Evolutionary conservation across 768 basidiomycete genomes (phyloP).

Genomic region (Suillus decipiens): DNA sequence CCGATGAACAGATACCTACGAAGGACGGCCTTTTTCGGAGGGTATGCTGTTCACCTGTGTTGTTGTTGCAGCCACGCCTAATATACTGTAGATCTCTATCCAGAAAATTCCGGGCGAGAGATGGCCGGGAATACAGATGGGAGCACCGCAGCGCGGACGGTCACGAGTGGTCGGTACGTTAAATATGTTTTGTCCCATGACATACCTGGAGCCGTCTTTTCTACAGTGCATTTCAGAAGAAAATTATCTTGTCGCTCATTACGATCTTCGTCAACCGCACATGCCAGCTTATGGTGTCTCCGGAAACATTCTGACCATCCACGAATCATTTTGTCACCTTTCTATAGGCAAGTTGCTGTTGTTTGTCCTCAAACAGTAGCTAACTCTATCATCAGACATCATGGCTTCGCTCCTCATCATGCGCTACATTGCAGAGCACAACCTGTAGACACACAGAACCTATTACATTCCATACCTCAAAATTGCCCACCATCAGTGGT

Average conservation of each 20-base stretch:
- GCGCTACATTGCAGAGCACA: conserved; percentile 59
- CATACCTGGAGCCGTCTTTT: conserved; percentile 11
- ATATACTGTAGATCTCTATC: conserved; percentile 53
- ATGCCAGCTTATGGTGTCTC: conserved; percentile 60
- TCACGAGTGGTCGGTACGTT: conserved; percentile 77
- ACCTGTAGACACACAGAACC: conserved; percentile 32
- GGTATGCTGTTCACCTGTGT: conserved; percentile 44
- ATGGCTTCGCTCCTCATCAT: conserved; percentile 62
- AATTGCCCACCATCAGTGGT: neutral
- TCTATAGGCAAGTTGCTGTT: conserved; percentile 47
- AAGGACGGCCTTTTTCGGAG: conserved; percentile 64
- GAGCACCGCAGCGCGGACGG: conserved; percentile 51
- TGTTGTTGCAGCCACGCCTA: neutral
- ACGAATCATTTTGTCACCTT: conserved; percentile 54
- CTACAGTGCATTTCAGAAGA: conserved; percentile 56
- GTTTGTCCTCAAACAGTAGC: conserved; percentile 6
- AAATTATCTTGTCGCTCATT: conserved; percentile 62
- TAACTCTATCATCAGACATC: conserved; percentile 43
- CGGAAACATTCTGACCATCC: conserved; percentile 62
- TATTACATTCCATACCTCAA: neutral
- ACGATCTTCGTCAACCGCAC: conserved; percentile 57
- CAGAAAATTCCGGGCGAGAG: conserved; percentile 67
- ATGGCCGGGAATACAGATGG: conserved; percentile 75
- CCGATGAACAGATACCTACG: conserved; percentile 67
- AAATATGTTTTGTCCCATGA: conserved; percentile 6